A percentile compares a stretch with the other conserved stretches of the same genome.
These are phyloP conservation scores for Amanita phalloides DNA, from an alignment of 768 basidiomycete species.

Conservation along the genomic window DNA sequence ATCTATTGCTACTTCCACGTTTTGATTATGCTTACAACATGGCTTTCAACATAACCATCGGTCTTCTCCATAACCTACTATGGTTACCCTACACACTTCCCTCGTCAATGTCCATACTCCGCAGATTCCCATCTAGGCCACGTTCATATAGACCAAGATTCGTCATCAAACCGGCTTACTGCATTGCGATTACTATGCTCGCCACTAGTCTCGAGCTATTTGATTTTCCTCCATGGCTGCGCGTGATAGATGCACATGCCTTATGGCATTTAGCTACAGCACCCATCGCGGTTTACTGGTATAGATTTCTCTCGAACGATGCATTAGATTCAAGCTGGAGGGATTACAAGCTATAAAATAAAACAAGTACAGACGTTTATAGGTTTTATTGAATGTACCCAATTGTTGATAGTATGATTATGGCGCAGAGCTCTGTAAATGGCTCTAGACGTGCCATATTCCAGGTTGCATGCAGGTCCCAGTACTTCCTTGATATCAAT, in stretches of 20 bases:
- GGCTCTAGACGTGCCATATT: no score
- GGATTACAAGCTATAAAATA: conserved; percentile 20
- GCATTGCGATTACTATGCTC: conserved; percentile 60
- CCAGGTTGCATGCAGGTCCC: no score
- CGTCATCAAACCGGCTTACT: conserved; percentile 39
- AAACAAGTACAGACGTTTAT: background rate
- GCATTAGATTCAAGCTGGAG: conserved; percentile 63
- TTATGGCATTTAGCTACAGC: conserved; percentile 88
- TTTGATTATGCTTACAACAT: conserved; percentile 97
- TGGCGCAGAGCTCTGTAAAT: no score
- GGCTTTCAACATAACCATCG: conserved; percentile 67
- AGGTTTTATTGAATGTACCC: background rate
- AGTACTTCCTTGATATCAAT: no score
- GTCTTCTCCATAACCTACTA: conserved; percentile 66
- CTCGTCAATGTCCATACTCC: conserved; percentile 31
- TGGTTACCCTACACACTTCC: conserved; percentile 73
- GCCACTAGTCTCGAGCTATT: conserved; percentile 79
- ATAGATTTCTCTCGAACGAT: conserved; percentile 72
- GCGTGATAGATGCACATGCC: conserved; percentile 82
- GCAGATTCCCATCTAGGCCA: conserved; percentile 43
- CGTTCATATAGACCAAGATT: conserved; percentile 49
- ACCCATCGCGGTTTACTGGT: conserved; percentile 74
- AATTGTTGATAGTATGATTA: no score
- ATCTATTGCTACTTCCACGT: conserved; percentile 62
- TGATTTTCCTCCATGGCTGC: conserved; percentile 76